Base-by-base conservation (phyloP, 169 alveolate species). In the Plasmodium relictum region DNA sequence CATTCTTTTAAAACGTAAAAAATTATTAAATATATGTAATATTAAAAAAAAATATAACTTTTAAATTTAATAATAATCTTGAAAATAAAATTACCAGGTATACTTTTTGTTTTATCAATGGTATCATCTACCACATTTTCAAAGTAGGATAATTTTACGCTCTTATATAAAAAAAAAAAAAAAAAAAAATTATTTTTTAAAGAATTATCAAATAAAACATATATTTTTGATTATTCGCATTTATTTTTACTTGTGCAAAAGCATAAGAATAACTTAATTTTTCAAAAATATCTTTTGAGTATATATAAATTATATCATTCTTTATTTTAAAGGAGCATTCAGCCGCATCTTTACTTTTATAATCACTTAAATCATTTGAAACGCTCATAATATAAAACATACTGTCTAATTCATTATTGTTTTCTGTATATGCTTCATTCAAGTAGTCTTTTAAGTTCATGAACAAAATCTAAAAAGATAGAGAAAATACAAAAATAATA, bases 101-200 rank as follows among this genome's bases (percentile, higher is more conserved):
- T 85, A 26, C 88, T 76, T 52, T 93, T 93, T n/a, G 97, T 93
- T 63, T 92, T 88, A 24, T 93, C 97, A 31, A 95, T 95, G 24
- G 96, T 94, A 62, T 73, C 96, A 58, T 95, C 97, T n/a, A 95
- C 96, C 37, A 93, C 92, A 52, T 90, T 93, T 88, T 95, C 97
- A 56, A 95, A 95, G 45, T 93, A 87, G 6, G 97, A 89, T 24
- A 95, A 91, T 41, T 95, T 94, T 10, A 94, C 96, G 63, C 96
- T 93, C 95, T 94, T 88, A 58, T 58, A 22, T 59, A 54, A 50
- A n/a, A 50, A n/a, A 50, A n/a, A 50, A 54, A 16, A 37, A 48
- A 42, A 59, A 9, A 24, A n/a, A 48, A 37, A n/a, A 0, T 41
- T 31, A 31, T 31, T 31, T 31, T 31, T 31, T 31, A 2, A 31